Evolutionary conservation across 2,329 filamentous ascomycete genomes (phyloP).

Genomic region (Pseudohalonectria lignicola): DNA sequence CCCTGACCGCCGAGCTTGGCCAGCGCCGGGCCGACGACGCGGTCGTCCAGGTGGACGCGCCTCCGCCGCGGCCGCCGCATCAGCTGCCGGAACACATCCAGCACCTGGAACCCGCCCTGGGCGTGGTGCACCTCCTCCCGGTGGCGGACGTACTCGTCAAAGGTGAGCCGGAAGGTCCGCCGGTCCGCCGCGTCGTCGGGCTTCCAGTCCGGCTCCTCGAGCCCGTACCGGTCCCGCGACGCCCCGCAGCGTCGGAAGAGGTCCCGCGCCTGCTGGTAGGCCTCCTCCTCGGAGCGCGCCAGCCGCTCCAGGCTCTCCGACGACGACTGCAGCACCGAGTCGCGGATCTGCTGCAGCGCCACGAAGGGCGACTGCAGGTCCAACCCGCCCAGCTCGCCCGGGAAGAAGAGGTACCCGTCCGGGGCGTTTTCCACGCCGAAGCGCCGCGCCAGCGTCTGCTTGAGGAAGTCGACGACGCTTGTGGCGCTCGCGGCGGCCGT

Average conservation of each 20-base stretch:
- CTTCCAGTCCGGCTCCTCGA: constrained; percentile 4
- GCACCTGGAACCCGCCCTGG: constrained; percentile 14
- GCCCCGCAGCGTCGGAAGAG: constrained; percentile 19
- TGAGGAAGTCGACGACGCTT: constrained; percentile 44
- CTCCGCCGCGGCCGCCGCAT: constrained; percentile 18
- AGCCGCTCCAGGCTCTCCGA: constrained; percentile 17
- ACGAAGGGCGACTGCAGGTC: constrained; percentile 35
- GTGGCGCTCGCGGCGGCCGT: constrained; percentile 9
- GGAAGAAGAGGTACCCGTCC: constrained; percentile 35
- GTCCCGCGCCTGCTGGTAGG: constrained; percentile 21
- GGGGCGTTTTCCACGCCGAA: constrained; percentile 35
- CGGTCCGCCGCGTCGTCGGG: constrained; percentile 17
- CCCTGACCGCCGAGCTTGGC: neutral
- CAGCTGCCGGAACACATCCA: constrained; percentile 22
- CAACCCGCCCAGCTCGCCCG: constrained; percentile 31
- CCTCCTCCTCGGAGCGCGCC: constrained; percentile 20
- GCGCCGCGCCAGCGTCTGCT: constrained; percentile 35
- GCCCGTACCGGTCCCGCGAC: neutral
- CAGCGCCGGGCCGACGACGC: constrained; percentile 13
- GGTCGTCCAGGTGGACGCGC: constrained; percentile 13
- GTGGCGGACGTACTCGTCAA: constrained; percentile 30
- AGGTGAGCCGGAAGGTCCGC: constrained; percentile 29
- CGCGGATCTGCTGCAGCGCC: constrained; percentile 25
- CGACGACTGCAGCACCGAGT: constrained; percentile 18
- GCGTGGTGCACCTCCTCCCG: constrained; percentile 27